phyloP scores from a whole-genome alignment of 306 rosid species.

The Fagus crenata region DNA sequence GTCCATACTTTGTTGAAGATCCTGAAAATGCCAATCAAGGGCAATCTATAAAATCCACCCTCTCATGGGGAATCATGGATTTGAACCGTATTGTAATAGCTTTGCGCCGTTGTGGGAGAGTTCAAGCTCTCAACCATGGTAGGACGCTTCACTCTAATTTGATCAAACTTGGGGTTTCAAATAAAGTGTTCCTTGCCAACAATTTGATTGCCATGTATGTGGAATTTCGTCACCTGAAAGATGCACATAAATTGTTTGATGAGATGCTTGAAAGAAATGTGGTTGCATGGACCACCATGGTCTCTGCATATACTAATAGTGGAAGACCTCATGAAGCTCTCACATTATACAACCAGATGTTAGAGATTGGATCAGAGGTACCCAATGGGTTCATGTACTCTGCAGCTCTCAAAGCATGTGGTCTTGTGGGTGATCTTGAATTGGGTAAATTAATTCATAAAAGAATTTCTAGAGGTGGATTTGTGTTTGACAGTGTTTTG shows the following conservation, averaged over 20 bases:
- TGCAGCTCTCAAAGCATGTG: conserved; percentile 80
- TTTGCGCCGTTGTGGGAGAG: conserved; percentile 54
- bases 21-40: background rate
- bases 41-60: background rate
- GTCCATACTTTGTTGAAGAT: background rate
- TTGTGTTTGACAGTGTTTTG: conserved; percentile 66
- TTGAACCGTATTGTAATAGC: conserved; percentile 49
- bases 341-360: conserved; percentile 46
- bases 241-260: conserved; percentile 64
- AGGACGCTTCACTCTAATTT: conserved; percentile 59
- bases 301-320: conserved; percentile 54
- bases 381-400: conserved; percentile 78
- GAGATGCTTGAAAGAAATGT: conserved; percentile 64
- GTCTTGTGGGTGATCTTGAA: conserved; percentile 47
- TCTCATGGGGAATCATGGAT: conserved; percentile 31
- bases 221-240: conserved; percentile 31
- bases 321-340: conserved; percentile 65
- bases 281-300: conserved; percentile 78
- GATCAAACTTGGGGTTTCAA: conserved; percentile 51
- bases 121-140: conserved; percentile 48
- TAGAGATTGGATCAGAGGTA: conserved; percentile 41
- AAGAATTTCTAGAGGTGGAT: conserved; percentile 34
- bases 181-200: conserved; percentile 52
- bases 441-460: conserved; percentile 59
- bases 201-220: conserved; percentile 58